Evolutionary conservation across 2,329 filamentous ascomycete genomes (phyloP).

Genomic region (Dothistroma pini): DNA sequence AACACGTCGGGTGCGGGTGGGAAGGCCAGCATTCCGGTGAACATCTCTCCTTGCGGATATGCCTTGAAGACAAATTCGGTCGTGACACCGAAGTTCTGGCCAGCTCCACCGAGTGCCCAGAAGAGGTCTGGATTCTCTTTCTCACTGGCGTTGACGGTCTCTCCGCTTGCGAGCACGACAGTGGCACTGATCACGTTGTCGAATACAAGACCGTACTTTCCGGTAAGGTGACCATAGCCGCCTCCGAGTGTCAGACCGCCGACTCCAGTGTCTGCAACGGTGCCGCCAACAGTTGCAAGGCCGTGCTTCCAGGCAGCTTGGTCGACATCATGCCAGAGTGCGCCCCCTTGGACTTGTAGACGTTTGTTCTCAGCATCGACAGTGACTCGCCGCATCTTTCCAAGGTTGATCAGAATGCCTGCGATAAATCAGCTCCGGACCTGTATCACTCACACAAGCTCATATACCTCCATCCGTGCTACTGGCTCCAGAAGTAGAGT

Average conservation of each 20-base stretch:
- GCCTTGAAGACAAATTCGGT: constrained; percentile 43
- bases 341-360: constrained; percentile 22
- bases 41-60: constrained; percentile 34
- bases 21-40: constrained; percentile 38
- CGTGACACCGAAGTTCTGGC: constrained; percentile 46
- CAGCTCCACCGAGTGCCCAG: constrained; percentile 47
- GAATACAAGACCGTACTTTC: constrained; percentile 53
- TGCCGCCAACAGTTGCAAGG: constrained; percentile 59
- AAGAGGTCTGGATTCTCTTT: constrained; percentile 48
- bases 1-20: constrained; percentile 24
- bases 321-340: constrained; percentile 39
- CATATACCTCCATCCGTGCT: constrained; percentile 44
- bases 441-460: too few species aligned
- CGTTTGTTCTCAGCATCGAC: constrained; percentile 44
- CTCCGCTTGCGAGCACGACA: constrained; percentile 42
- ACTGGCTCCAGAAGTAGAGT: constrained; percentile 52
- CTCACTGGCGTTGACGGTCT: constrained; percentile 39
- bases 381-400: constrained; percentile 48
- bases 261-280: constrained; percentile 60
- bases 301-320: constrained; percentile 47
- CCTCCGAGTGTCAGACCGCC: constrained; percentile 53
- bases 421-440: background rate
- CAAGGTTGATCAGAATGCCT: constrained; percentile 54
- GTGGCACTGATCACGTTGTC: constrained; percentile 45
- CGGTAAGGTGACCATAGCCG: constrained; percentile 45